Evolutionary conservation across 2,329 filamentous ascomycete species (phyloP), one percentile per base, ranked within the genome.

Genomic region (Zasmidium angulare): DNA sequence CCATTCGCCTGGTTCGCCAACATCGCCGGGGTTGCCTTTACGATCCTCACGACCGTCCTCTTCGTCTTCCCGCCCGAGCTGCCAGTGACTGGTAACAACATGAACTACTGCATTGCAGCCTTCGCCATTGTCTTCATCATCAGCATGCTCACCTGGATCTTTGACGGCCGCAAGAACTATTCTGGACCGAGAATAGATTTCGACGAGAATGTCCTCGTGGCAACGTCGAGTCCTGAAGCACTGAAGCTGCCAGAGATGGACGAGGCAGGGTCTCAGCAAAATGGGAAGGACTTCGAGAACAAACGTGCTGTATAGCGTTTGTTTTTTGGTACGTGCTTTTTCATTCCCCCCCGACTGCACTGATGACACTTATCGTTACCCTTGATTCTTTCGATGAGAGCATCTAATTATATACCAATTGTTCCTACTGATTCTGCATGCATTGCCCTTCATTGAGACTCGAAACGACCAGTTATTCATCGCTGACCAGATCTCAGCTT

Each of bases 11-110:
- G 86, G 86, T 74, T 80, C 22, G 78, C 82, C 22, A 89, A 89
- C 61, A 22, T 76, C 9, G 52, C 84, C 24, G 87, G 89, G 3
- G 79, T 92, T 50, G 77, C 77, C 0, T 92, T 88, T 74, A 84
- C 87, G 1, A 75, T 85, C 12, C 72, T 91, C n/a, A 91, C 89
- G 0, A 91, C 88, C 0, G 84, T 91, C 0, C 79, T 92, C 0
- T 91, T 91, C 74, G 80, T 91, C 20, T 90, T 91, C 74, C 89
- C 89, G 2, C 89, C 89, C 0, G 81, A 81, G 7, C 69, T 86
- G 2, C 87, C 87, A 0, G 86, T 88, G 1, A 85, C 84, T 0
- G 79, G 81, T 0, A 84, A 76, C 65, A 90, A 84, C 75, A 91
- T 91, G 89, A 92, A 83, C 61, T 84, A 84, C 56, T 84, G 81